A percentile compares a stretch with the other conserved stretches of the same genome.
Evolutionary conservation across 441 rosid species (phyloP).

Genomic region (Corymbia calophylla): DNA sequence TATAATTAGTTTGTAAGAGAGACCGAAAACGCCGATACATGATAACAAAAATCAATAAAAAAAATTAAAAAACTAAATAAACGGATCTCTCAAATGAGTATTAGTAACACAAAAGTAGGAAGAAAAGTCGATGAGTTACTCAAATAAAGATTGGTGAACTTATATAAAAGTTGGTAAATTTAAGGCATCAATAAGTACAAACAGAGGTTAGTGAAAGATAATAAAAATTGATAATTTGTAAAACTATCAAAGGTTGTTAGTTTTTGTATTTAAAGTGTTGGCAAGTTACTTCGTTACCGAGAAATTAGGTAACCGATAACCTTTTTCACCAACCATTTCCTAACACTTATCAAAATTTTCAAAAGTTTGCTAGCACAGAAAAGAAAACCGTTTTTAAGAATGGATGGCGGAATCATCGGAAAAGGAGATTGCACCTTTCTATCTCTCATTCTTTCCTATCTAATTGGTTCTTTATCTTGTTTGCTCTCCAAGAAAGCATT

Average conservation of each 20-base stretch:
- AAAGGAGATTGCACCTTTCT: not conserved
- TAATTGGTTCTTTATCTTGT: not conserved
- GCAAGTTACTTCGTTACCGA: rapidly evolving
- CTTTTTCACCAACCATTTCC: not conserved
- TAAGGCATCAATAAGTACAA: too few relatives aligned
- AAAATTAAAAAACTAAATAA: too few relatives aligned
- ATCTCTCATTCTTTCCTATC: not conserved
- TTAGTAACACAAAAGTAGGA: too few relatives aligned
- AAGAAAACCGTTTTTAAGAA: too few relatives aligned
- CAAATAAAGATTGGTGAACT: too few relatives aligned
- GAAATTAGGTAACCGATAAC: not conserved
- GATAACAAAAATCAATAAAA: too few relatives aligned
- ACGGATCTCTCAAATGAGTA: too few relatives aligned
- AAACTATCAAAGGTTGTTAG: not conserved
- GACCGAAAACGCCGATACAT: not conserved
- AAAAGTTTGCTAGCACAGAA: not conserved
- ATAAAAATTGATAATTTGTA: not conserved
- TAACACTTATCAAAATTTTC: not conserved
- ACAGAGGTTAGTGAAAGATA: not conserved
- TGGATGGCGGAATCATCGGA: not conserved
- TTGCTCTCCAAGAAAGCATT: not conserved
- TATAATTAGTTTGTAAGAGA: not conserved
- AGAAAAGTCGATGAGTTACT: too few relatives aligned
- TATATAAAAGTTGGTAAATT: too few relatives aligned
- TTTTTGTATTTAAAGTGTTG: not conserved